phyloP scores from a whole-genome alignment of 1,284 basidiomycete genomes.

The Inonotus hispidus region DNA sequence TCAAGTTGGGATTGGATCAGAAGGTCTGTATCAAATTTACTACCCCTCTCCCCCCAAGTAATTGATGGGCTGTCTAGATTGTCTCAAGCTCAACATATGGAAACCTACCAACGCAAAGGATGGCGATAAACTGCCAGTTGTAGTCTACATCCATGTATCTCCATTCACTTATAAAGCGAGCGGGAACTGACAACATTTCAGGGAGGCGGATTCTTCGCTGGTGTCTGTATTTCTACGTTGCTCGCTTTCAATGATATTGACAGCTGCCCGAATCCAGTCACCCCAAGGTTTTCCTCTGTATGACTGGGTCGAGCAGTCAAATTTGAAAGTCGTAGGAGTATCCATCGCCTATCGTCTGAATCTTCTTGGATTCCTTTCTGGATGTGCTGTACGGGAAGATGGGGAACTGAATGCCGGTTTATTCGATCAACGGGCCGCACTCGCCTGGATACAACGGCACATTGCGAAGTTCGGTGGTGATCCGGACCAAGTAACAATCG shows the following conservation, averaged over 20 bases:
- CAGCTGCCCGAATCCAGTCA: constrained; percentile 24
- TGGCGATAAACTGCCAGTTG: constrained; percentile 40
- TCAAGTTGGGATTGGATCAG: constrained; percentile 36
- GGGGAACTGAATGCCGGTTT: constrained; percentile 40
- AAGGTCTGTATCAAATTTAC: constrained; percentile 27
- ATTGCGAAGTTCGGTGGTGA: constrained; percentile 40
- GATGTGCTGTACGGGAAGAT: constrained; percentile 31
- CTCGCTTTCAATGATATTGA: background rate
- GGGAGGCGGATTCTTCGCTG: constrained; percentile 38
- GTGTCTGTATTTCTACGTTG: constrained; percentile 24
- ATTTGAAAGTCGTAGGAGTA: constrained; percentile 46
- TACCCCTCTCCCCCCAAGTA: background rate
- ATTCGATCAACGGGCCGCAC: constrained; percentile 40
- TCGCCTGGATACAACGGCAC: constrained; percentile 43
- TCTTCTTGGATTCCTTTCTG: constrained; percentile 48
- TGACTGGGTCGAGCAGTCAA: constrained; percentile 44
- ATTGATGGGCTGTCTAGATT: constrained; percentile 30
- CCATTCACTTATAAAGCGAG: background rate
- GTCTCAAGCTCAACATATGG: constrained; percentile 50
- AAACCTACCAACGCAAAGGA: constrained; percentile 38
- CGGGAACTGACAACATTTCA: constrained; percentile 16
- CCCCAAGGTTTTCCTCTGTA: constrained; percentile 49
- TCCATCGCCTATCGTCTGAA: constrained; percentile 51
- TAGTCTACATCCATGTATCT: constrained; percentile 40
- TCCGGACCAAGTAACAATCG: constrained; percentile 36